phyloP scores from a whole-genome alignment of 768 basidiomycete species.

The Pisolithus orientalis region DNA sequence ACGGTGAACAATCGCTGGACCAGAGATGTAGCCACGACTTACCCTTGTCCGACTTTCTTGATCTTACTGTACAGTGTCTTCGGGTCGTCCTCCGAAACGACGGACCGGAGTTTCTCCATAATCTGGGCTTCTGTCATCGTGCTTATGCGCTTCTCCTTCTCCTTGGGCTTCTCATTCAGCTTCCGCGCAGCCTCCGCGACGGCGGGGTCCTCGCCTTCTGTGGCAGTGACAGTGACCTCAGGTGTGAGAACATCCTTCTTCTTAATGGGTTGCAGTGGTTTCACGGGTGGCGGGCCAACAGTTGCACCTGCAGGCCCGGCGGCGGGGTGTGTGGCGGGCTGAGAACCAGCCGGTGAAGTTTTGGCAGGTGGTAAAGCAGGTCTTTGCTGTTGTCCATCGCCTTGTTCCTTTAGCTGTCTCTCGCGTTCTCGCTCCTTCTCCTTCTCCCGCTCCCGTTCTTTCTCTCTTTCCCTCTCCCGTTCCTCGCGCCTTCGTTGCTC shows the following conservation, averaged over 20 bases:
- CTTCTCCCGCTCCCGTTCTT: slow-evolving; percentile 31
- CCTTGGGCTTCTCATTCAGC: slow-evolving; percentile 46
- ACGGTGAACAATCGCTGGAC: slow-evolving; percentile 5
- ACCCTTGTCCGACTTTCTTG: slow-evolving; percentile 99
- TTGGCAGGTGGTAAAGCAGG: slow-evolving; percentile 41
- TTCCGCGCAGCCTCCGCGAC: slow-evolving; percentile 69
- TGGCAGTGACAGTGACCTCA: slow-evolving; percentile 46
- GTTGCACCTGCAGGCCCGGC: slow-evolving; percentile 44
- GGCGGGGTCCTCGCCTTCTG: slow-evolving; percentile 37
- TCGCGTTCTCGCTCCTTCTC: slow-evolving; percentile 27
- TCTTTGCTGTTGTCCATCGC: slow-evolving; percentile 27
- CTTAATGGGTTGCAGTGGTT: slow-evolving; percentile 71
- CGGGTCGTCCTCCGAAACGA: slow-evolving; percentile 84
- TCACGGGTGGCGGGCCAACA: slow-evolving; percentile 55
- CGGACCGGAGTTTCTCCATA: slow-evolving; percentile 91
- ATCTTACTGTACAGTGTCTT: slow-evolving; percentile 91
- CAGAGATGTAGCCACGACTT: slow-evolving; percentile 28
- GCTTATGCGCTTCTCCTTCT: slow-evolving; percentile 81
- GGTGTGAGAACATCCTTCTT: slow-evolving; percentile 38
- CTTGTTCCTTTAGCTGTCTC: slow-evolving; percentile 18
- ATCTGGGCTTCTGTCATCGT: slow-evolving; percentile 97
- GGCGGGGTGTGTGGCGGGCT: slow-evolving; percentile 40
- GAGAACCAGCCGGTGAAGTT: slow-evolving; percentile 35
- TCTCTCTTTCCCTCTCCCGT: slow-evolving; percentile 30
- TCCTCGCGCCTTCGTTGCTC: slow-evolving; percentile 29